Conservation (phyloP, 768 basidiomycete species). For the Termitomyces sp. region DNA sequence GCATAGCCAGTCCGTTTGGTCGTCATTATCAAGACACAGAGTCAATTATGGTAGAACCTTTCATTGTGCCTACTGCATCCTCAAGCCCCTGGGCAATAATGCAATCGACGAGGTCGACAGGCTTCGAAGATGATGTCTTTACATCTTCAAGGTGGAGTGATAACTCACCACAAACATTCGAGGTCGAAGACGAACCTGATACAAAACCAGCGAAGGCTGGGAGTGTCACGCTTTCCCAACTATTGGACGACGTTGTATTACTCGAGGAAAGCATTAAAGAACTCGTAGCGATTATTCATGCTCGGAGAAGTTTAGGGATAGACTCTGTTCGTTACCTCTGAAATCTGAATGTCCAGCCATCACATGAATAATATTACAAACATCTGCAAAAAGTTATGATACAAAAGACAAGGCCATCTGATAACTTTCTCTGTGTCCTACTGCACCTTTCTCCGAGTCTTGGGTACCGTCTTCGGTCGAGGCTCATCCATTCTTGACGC, state of each 20-base stretch:
- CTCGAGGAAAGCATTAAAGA: conserved; percentile 96
- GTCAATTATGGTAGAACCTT: conserved; percentile 66
- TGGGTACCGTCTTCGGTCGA: conserved; percentile 22
- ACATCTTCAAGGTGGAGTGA: conserved; percentile 31
- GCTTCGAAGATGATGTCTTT: conserved; percentile 73
- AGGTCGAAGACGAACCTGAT: conserved; percentile 23
- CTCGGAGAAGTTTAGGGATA: conserved; percentile 77
- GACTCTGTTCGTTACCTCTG: conserved; percentile 76
- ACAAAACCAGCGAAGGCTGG: conserved; percentile 24
- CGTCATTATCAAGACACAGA: conserved; percentile 80
- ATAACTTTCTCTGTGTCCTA: not conserved
- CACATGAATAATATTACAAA: not conserved
- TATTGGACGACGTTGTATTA: conserved; percentile 92
- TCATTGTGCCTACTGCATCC: conserved; percentile 52
- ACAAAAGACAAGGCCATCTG: not conserved
- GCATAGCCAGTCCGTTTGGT: conserved; percentile 74
- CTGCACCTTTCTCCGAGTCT: conserved; percentile 25
- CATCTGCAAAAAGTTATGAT: not conserved
- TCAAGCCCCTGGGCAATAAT: conserved; percentile 62
- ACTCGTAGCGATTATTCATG: conserved; percentile 79
- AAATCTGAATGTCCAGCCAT: conserved; percentile 34
- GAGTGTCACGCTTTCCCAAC: conserved; percentile 68
- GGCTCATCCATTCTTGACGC: conserved; percentile 14
- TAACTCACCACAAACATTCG: conserved; percentile 10
- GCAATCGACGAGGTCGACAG: conserved; percentile 43